phyloP scores from a whole-genome alignment of 1,284 basidiomycete genomes.

The Athelia psychrophila region DNA sequence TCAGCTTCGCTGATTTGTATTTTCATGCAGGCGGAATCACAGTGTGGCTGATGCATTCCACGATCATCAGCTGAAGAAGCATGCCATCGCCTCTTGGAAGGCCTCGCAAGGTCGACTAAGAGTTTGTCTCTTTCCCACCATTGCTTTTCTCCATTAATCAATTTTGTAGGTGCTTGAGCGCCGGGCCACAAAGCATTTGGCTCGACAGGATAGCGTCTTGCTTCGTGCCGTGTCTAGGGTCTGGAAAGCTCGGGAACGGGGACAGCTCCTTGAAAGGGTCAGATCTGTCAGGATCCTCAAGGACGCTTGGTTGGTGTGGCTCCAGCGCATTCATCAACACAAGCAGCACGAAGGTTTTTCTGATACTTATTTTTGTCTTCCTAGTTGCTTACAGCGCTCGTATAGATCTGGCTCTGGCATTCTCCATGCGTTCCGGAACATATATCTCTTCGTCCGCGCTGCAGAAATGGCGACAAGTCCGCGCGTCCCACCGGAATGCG shows the following conservation, averaged over 20 bases:
- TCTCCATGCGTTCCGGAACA: slow-evolving; percentile 44
- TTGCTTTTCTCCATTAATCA: slow-evolving; percentile 7
- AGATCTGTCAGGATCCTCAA: slow-evolving; percentile 43
- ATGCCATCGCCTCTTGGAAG: slow-evolving; percentile 54
- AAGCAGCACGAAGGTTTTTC: slow-evolving; percentile 43
- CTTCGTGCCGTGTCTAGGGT: slow-evolving; percentile 63
- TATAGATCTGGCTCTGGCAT: slow-evolving; percentile 52
- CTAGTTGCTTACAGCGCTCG: slow-evolving; percentile 3
- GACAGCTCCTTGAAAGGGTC: slow-evolving; percentile 57
- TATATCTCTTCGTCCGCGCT: slow-evolving; percentile 38
- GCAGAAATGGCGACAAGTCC: slow-evolving; percentile 47
- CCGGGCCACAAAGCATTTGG: slow-evolving; percentile 55
- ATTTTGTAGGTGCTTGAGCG: slow-evolving; percentile 41
- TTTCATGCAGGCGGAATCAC: slow-evolving; percentile 36
- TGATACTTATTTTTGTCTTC: slow-evolving; percentile 6
- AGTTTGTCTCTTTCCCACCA: slow-evolving; percentile 26
- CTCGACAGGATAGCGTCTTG: slow-evolving; percentile 61
- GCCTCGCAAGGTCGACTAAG: slow-evolving; percentile 43
- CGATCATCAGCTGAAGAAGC: slow-evolving; percentile 41
- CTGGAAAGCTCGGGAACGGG: slow-evolving; percentile 73
- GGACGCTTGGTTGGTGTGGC: slow-evolving; percentile 54
- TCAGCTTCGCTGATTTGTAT: slow-evolving; percentile 9
- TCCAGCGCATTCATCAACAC: slow-evolving; percentile 38
- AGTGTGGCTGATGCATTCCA: slow-evolving; percentile 42
- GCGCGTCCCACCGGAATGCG: slow-evolving; percentile 48